Base-by-base conservation (phyloP, 2,329 filamentous ascomycete genomes). In the Aschersonia sp. region DNA sequence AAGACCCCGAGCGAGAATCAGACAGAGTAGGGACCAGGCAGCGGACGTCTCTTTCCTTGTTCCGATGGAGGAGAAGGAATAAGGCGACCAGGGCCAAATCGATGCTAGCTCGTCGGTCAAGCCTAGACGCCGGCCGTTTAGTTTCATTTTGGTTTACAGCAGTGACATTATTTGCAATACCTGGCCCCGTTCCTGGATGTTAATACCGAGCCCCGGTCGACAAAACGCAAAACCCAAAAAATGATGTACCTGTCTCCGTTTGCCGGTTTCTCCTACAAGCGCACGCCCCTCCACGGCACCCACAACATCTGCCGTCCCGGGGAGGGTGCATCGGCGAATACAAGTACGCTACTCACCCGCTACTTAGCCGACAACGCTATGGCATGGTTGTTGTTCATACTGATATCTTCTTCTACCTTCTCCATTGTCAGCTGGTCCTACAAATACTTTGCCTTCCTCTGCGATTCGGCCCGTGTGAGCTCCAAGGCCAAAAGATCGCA, bases 211-310 rank as follows among this genome's bases (percentile, higher is more conserved):
- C 32, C 58, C 60, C 57, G 55, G 56, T 60, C 58, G 53, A 45
- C 49, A 51, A 38, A 47, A 42, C 43, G 40, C 52, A 50, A 53
- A 50, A 10, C 9, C n/a, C n/a, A n/a, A n/a, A n/a, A n/a, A n/a
- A n/a, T n/a, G 32, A 48, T 48, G 45, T 48, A 45, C 62, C 64
- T 64, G 59, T 62, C 58, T 66, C 67, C 72, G n/a, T n/a, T 63
- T 73, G 66, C 72, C 70, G 70, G 67, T 62, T 61, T 57, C 63
- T 66, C 65, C 68, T 64, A 65, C 41, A 61, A 62, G 69, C 65
- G 66, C 65, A 67, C 65, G 61, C 65, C 69, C 67, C 68, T 47
- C 46, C 40, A 47, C 45, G 43, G 40, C 30, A 44, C 43, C 41
- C 46, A 47, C 46, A 68, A 55, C 61, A 68, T 66, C 65, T 69